These are phyloP conservation scores for Alloascoidea hylecoeti DNA, from an alignment of 805 yeast genomes.

Conservation along the genomic window DNA sequence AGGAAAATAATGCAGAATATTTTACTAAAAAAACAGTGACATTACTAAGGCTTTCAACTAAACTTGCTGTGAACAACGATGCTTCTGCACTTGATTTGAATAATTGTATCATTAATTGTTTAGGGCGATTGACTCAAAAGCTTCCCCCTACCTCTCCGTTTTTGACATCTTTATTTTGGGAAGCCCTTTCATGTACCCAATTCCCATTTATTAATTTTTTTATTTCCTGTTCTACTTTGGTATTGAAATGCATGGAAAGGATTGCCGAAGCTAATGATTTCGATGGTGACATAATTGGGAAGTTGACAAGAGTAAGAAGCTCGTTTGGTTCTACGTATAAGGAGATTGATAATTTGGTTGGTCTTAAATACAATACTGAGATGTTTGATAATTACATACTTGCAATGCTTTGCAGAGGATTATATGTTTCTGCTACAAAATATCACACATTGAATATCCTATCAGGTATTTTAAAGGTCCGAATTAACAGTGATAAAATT, in stretches of 20 bases:
- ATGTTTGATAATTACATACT: constrained; percentile 11
- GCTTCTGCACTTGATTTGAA: constrained; percentile 22
- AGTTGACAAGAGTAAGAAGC: background rate
- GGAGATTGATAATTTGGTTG: constrained; percentile 5
- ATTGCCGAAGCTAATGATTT: background rate
- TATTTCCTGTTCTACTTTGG: background rate
- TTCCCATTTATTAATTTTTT: background rate
- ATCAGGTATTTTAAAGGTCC: constrained; percentile 11
- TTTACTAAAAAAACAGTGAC: constrained; percentile 7
- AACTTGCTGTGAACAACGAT: constrained; percentile 11
- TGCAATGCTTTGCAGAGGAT: constrained; percentile 11
- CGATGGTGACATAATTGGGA: background rate
- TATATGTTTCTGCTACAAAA: constrained; percentile 10
- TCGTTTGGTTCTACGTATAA: constrained; percentile 5
- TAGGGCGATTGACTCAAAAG: constrained; percentile 33
- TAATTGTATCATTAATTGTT: constrained; percentile 27
- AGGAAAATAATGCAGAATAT: constrained; percentile 40
- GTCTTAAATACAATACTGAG: constrained; percentile 9
- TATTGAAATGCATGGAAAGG: background rate
- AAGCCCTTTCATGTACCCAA: constrained; percentile 8
- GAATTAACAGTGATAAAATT: constrained; percentile 9
- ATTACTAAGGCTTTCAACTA: constrained; percentile 12
- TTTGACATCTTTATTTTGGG: constrained; percentile 37
- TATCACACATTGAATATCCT: constrained; percentile 9
- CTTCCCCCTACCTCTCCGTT: constrained; percentile 28